Conservation (phyloP, 2,329 filamentous ascomycete genomes). For the Cladosporium sp. region DNA sequence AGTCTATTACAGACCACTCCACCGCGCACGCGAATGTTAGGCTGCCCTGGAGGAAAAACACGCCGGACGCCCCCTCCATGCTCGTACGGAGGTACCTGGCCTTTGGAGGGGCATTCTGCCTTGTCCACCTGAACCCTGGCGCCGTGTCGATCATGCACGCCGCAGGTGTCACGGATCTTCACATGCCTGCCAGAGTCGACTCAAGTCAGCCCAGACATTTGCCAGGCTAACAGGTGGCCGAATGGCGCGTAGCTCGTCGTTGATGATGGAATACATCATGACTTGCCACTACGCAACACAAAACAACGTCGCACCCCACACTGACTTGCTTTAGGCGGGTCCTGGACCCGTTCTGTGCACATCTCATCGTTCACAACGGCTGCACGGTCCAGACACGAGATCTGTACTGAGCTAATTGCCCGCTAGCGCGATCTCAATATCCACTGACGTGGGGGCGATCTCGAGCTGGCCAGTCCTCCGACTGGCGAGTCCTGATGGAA, state of each 20-base stretch:
- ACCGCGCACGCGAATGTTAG: not conserved
- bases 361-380: slow-evolving; percentile 3
- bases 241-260: not conserved
- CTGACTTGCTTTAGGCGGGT: not conserved
- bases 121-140: not conserved
- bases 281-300: slow-evolving; percentile 4
- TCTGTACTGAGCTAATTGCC: not conserved
- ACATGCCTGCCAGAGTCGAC: not conserved
- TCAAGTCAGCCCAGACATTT: not conserved
- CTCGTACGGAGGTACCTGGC: not conserved
- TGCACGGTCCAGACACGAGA: slow-evolving; percentile 7
- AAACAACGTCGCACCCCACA: slow-evolving; percentile 5
- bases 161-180: not conserved
- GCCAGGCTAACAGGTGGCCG: not conserved
- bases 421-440: slow-evolving; percentile 10
- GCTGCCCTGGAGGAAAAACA: not conserved
- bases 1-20: slow-evolving; percentile 9
- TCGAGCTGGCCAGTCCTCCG: not conserved
- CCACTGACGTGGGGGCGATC: not conserved
- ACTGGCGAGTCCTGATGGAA: not conserved
- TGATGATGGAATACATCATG: slow-evolving; percentile 11
- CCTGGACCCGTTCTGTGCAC: not conserved
- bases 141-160: not conserved
- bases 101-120: not conserved
- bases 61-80: not conserved